phyloP scores from a whole-genome alignment of 805 yeast genomes.

The Cyberlindnera maritima region DNA sequence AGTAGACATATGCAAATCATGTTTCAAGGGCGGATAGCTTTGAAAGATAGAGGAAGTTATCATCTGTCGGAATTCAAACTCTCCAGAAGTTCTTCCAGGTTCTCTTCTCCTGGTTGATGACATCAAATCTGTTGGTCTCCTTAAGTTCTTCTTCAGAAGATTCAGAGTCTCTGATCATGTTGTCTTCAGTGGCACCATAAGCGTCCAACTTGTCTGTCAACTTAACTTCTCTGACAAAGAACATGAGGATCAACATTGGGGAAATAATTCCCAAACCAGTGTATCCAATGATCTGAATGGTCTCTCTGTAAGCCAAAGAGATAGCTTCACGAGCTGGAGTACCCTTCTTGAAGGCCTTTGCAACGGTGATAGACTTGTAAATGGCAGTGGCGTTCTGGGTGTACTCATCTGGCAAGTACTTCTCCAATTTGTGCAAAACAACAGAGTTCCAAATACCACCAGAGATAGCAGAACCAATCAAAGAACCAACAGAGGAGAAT shows the following conservation, averaged over 20 bases:
- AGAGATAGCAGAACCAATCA: conserved; percentile 29
- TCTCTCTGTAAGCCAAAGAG: conserved; percentile 31
- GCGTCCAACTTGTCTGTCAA: conserved; percentile 25
- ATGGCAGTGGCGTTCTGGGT: conserved; percentile 24
- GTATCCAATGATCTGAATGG: conserved; percentile 31
- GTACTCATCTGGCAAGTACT: conserved; percentile 24
- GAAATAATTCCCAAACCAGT: conserved; percentile 28
- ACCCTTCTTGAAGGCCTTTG: conserved; percentile 27
- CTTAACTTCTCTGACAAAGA: conserved; percentile 27
- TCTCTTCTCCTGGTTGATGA: conserved; percentile 15
- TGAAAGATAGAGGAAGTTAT: too few species aligned
- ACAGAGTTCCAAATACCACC: conserved; percentile 31
- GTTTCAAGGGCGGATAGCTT: too few species aligned
- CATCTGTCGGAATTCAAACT: conserved; percentile 6
- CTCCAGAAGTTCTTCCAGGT: conserved; percentile 21
- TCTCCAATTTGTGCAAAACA: conserved; percentile 18
- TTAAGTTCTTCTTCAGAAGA: background rate
- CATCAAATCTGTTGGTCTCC: background rate
- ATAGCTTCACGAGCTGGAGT: conserved; percentile 28
- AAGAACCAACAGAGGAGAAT: conserved; percentile 29
- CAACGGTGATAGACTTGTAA: conserved; percentile 25
- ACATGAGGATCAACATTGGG: conserved; percentile 30
- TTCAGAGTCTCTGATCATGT: conserved; percentile 2
- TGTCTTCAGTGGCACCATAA: conserved; percentile 19
- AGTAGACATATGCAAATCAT: too few species aligned